A percentile compares a stretch with the other conserved stretches of the same genome.
phyloP scores from a whole-genome alignment of 164 flowering plant genomes.

The Magnolia kwangsiensis region DNA sequence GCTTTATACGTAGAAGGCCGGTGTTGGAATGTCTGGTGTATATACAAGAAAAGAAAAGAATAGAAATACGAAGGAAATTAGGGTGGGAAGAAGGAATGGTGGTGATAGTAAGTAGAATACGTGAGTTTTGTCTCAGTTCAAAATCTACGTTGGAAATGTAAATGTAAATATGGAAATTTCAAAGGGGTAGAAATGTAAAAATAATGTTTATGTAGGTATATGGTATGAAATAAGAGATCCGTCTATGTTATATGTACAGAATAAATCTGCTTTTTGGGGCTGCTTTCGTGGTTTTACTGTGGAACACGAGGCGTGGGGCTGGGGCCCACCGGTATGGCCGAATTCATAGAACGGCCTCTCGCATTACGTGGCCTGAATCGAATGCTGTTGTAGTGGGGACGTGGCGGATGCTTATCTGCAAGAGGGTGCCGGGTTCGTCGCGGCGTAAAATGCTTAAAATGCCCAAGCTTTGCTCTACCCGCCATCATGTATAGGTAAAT shows the following conservation, averaged over 20 bases:
- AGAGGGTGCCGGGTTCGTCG: too few relatives aligned
- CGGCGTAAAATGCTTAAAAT: too few relatives aligned
- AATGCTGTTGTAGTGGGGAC: background rate
- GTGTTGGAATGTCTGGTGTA: constrained; percentile 13
- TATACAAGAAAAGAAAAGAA: constrained; percentile 12
- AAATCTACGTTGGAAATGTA: background rate
- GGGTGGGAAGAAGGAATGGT: background rate
- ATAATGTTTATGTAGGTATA: background rate
- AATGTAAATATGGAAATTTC: background rate
- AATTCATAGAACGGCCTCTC: too few relatives aligned
- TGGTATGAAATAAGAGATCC: background rate
- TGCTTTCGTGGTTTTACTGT: background rate
- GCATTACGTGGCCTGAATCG: background rate
- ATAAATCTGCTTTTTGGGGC: background rate
- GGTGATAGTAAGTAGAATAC: background rate
- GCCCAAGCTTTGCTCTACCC: too few relatives aligned
- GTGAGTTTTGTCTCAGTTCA: background rate
- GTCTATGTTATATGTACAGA: background rate
- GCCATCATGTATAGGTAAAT: too few relatives aligned
- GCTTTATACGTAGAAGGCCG: constrained; percentile 19
- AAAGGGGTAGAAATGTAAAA: background rate
- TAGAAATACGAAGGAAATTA: background rate
- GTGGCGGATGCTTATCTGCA: too few relatives aligned
- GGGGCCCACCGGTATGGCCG: background rate
- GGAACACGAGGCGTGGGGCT: background rate